Percentiles rank a stretch among this genome's conserved stretches.
These are phyloP conservation scores for barley (Hordeum vulgare) DNA, from an alignment of 176 grass and related monocot species.

Conservation along the genomic window MorexV3_pseudomolecules_assembly NC_058521.1:88416288-88416787, in stretches of 20 bases:
- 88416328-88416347: background rate
- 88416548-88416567: background rate
- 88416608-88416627: background rate
- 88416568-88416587: background rate
- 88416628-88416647: background rate
- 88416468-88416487: slow-evolving; percentile 42
- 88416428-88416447: slow-evolving; percentile 32
- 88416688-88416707: too few species aligned
- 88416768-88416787: too few species aligned
- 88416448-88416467: slow-evolving; percentile 57
- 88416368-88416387: background rate
- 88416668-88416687: too few species aligned
- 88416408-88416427: slow-evolving; percentile 52
- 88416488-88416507: slow-evolving; percentile 42
- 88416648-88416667: too few species aligned
- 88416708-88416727: too few species aligned
- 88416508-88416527: background rate
- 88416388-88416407: slow-evolving; percentile 61
- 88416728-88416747: too few species aligned
- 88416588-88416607: background rate
- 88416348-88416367: slow-evolving; percentile 3
- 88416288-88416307: background rate
- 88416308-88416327: background rate
- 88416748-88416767: too few species aligned
- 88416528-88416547: background rate